Percentiles rank a stretch among this genome's conserved stretches.
phyloP scores from a whole-genome alignment of 1,139 yeast species.

The Yamadazyma pseudoaaseri region DNA sequence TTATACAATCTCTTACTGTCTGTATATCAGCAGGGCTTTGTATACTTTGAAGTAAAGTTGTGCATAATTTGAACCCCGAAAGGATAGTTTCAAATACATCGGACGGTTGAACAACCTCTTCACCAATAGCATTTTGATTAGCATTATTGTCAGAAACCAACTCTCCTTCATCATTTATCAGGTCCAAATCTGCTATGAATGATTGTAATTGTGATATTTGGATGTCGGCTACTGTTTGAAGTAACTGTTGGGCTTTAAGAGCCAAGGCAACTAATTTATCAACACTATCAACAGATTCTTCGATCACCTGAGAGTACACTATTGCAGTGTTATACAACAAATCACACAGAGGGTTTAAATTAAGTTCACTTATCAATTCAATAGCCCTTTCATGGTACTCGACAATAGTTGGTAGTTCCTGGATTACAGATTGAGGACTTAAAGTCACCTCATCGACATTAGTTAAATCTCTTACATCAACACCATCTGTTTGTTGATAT shows the following conservation, averaged over 20 bases:
- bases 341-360: slow-evolving; percentile 31
- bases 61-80: slow-evolving; percentile 29
- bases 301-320: slow-evolving; percentile 49
- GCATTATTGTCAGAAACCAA: slow-evolving; percentile 6
- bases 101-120: slow-evolving; percentile 34
- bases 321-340: slow-evolving; percentile 46
- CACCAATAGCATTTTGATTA: slow-evolving; percentile 24
- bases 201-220: slow-evolving; percentile 27
- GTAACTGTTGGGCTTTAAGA: slow-evolving; percentile 16
- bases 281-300: slow-evolving; percentile 21
- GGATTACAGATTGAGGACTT: slow-evolving; percentile 31
- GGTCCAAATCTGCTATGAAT: slow-evolving; percentile 28
- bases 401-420: slow-evolving; percentile 32
- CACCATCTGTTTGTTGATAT: slow-evolving; percentile 44
- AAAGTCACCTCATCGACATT: slow-evolving; percentile 41
- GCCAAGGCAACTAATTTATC: slow-evolving; percentile 18
- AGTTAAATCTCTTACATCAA: slow-evolving; percentile 31
- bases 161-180: slow-evolving; percentile 5
- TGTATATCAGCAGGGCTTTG: slow-evolving; percentile 8
- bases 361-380: slow-evolving; percentile 13
- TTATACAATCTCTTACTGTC: slow-evolving; percentile 10
- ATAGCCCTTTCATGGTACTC: slow-evolving; percentile 40
- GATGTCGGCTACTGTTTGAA: slow-evolving; percentile 17
- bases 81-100: slow-evolving; percentile 39
- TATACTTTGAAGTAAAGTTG: slow-evolving; percentile 28